A percentile compares a stretch with the other conserved stretches of the same genome.
phyloP scores from a whole-genome alignment of 1,284 basidiomycete genomes.

The Moesziomyces sp. region DNA sequence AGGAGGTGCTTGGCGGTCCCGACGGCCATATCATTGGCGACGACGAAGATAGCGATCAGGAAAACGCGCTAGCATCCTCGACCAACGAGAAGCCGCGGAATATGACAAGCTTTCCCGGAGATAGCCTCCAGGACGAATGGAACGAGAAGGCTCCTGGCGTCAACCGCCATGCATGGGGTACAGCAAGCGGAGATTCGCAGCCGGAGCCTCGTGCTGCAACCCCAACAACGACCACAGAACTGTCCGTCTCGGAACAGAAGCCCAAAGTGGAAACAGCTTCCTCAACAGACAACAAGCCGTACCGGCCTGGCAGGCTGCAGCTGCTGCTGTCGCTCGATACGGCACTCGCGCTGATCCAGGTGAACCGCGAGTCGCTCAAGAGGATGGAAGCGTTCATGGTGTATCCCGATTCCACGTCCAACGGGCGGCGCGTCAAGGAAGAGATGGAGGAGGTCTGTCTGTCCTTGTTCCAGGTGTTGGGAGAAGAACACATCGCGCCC shows the following conservation, averaged over 20 bases:
- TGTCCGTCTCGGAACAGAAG: not conserved
- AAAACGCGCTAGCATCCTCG: conserved; percentile 2
- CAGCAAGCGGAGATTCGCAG: conserved; percentile 2
- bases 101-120: conserved; percentile 6
- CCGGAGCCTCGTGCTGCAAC: conserved; percentile 1
- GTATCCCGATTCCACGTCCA: conserved; percentile 73
- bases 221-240: not conserved
- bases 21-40: conserved; percentile 32
- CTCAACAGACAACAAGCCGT: too few species aligned
- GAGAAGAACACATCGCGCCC: conserved; percentile 82
- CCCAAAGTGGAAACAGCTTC: not conserved
- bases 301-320: conserved; percentile 56
- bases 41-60: conserved; percentile 43
- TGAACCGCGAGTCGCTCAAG: conserved; percentile 88
- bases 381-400: conserved; percentile 87
- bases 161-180: conserved; percentile 14
- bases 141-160: conserved; percentile 23
- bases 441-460: conserved; percentile 89
- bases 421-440: conserved; percentile 73
- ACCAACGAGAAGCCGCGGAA: conserved; percentile 7
- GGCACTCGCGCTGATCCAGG: conserved; percentile 90
- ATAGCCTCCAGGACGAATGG: conserved; percentile 30
- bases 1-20: conserved; percentile 38
- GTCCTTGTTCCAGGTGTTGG: conserved; percentile 80
- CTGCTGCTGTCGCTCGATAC: conserved; percentile 88